Base-by-base conservation (phyloP, 345 rosid species). In the Hibiscus syriacus region DNA sequence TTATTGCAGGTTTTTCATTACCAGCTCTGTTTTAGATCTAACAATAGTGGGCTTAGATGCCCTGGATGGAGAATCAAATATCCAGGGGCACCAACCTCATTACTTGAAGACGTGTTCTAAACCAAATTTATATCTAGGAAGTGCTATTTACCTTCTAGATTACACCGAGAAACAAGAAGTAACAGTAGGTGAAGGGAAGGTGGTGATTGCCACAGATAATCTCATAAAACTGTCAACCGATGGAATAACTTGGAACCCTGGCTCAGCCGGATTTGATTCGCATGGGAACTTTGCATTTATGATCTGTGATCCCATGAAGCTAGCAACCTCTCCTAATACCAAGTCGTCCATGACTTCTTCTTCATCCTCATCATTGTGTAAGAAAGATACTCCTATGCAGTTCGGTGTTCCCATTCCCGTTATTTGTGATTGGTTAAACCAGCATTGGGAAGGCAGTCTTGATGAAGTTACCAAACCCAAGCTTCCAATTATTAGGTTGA, bases 401-500 rank as follows among this genome's bases (percentile, higher is more conserved):
- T 93, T 93, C 41, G 95, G 98, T 53, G 90, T 93, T 79, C 97
- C 98, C 2, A 81, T 93, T 62, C 96, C 98, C 2, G 80, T 90
- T 20, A 90, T 93, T 2, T 86, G 92, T 69, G 96, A 93, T 80
- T 90, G 98, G 97, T 83, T 90, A 61, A 90, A 87, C 81, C 98
- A 90, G 80, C 98, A 93, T 70, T 90, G 97, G 97, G 98, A 93
- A 81, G 98, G 97, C 63, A 87, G 82, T 77, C 88, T 93, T 0
- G 98, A 93, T 63, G 97, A 93, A 76, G 86, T 80, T 64, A 80
- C 85, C 13, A 93, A 90, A 70, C 94, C 97, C 2, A 93, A 87
- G 77, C 71, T 90, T 64, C 98, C 98, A 58, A 79, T 90, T 71
- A 86, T 90, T 70, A 80, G 96, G 66, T 74, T 93, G 76, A 90